Base-by-base conservation (phyloP, 495 filamentous ascomycete species). In the Penicillium longicatenatum region DNA sequence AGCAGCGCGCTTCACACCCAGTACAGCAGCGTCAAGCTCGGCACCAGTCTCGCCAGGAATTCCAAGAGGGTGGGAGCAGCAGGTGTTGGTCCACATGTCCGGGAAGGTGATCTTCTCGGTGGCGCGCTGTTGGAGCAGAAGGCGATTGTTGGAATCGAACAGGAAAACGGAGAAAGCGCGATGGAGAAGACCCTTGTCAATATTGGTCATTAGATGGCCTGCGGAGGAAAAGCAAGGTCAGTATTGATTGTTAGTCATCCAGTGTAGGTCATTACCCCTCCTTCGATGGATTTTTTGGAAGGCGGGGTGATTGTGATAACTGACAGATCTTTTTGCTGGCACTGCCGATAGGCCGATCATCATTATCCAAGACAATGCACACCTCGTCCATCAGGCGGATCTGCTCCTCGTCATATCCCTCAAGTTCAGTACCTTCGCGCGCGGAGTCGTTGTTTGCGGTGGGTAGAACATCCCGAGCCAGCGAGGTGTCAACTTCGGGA, bases 61-160 rank as follows among this genome's bases (percentile, higher is more conserved):
- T 29, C 91, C 91, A 52, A 99, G 80, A 9, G 94, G 94, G 74
- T 99, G 94, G 30, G 94, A 99, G 79, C 94, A 99, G 83, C 94
- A 99, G 39, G 94, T 99, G 75, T 99, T 99, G 55, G 94, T 99
- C 94, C 94, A 99, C 91, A 97, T 93, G 70, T 92, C 90, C 31
- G 94, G 94, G 79, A 99, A 99, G 16, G 94, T 99, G 73, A 99
- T 99, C 81, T 99, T 99, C 78, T 97, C 93, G 44, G 89, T 78
- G 47, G 94, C 94, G 62, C 94, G 89, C 78, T 97, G 94, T 75
- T 99, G 94, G 30, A 99, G 86, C 41, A 98, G 86, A 60, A 99
- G 80, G 65, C 90, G 87, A 65, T 92, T 89, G 60, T 93, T 82
- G 35, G 83, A 83, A 72, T 97, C 90, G 80, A 99, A 99, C 62